Base-by-base conservation (phyloP, 1,139 yeast genomes). In the Casaregolazyma suthepensis region DNA sequence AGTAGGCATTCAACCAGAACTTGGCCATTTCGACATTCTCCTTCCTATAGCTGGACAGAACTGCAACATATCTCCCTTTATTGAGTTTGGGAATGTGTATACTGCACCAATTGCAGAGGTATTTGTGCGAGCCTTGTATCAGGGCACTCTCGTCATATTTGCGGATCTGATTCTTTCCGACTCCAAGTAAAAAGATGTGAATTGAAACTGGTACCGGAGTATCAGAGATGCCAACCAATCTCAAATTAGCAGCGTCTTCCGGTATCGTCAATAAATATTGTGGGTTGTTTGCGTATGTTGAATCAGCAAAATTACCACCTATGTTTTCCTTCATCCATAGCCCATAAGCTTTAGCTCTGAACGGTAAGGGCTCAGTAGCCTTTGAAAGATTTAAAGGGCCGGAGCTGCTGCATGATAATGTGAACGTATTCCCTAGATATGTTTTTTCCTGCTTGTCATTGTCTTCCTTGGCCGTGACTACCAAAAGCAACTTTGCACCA, bases 251-350 rank as follows among this genome's bases (percentile, higher is more conserved):
- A 15, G 60, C 48, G 20, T 55, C 63, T 51, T 56, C 61, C 40
- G 15, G 52, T 45, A 52, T 69, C 61, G 55, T 63, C 61, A 65
- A 71, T 51, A 71, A 69, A 61, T 73, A 85, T 59, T 86, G 89
- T 0, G 96, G 95, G 60, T 87, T 87, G 43, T 71, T 66, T 38
- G 78, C 70, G 61, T 76, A 87, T 0, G 78, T 68, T 1, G 79
- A 70, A 45, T 72, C 59, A 0, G 78, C 61, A 80, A 83, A 79
- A 58, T 76, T 78, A 0, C 93, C 91, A 1, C 88, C 90, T 45
- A 76, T 68, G 15, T 69, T 68, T 1, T 67, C 67, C 1, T 65
- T 61, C 13, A 68, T 70, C 91, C 93, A 85, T 31, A 66, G 69
- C 10, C 77, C 85, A 0, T 66, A 63, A 0, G 68, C 53, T 1